Conservation (phyloP, 2,329 filamentous ascomycete genomes). For the Capronia epimyces region DNA sequence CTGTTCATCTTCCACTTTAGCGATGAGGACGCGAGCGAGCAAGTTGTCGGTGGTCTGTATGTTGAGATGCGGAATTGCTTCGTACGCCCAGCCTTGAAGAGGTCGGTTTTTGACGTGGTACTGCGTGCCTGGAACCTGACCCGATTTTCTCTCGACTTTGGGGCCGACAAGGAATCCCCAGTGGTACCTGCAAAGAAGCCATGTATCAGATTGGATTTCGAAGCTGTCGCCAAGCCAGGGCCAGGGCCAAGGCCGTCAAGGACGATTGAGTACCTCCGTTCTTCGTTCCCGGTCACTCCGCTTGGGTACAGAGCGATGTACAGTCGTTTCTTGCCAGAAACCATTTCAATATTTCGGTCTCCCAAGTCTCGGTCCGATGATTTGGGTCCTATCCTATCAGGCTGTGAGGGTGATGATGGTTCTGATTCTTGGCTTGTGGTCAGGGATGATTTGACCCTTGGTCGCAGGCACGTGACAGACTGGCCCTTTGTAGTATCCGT, state of each 20-base stretch:
- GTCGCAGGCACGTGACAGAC: too few relatives aligned
- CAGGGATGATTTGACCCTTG: too few relatives aligned
- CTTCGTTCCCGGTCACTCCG: neutral
- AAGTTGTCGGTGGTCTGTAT: slow-evolving; percentile 20
- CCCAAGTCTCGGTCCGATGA: too few relatives aligned
- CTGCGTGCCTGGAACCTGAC: slow-evolving; percentile 5
- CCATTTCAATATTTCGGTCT: too few relatives aligned
- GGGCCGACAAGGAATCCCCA: neutral
- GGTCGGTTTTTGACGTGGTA: slow-evolving; percentile 15
- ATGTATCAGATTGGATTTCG: too few relatives aligned
- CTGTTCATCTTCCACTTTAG: slow-evolving; percentile 34
- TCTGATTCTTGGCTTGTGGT: too few relatives aligned
- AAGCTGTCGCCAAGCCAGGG: too few relatives aligned
- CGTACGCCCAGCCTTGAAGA: slow-evolving; percentile 13
- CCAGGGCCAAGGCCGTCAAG: too few relatives aligned
- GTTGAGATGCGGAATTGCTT: slow-evolving; percentile 4
- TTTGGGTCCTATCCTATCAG: too few relatives aligned
- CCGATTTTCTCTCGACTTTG: slow-evolving; percentile 3
- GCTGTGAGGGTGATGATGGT: too few relatives aligned
- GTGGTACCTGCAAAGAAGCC: neutral
- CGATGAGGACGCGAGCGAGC: neutral
- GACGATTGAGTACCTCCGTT: neutral
- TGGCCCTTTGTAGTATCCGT: too few relatives aligned
- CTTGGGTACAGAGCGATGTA: neutral
- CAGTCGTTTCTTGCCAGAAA: neutral